A percentile compares a stretch with the other conserved stretches of the same genome.
phyloP scores from a whole-genome alignment of 148 eudicot genomes.

The Fagopyrum esculentum region DNA sequence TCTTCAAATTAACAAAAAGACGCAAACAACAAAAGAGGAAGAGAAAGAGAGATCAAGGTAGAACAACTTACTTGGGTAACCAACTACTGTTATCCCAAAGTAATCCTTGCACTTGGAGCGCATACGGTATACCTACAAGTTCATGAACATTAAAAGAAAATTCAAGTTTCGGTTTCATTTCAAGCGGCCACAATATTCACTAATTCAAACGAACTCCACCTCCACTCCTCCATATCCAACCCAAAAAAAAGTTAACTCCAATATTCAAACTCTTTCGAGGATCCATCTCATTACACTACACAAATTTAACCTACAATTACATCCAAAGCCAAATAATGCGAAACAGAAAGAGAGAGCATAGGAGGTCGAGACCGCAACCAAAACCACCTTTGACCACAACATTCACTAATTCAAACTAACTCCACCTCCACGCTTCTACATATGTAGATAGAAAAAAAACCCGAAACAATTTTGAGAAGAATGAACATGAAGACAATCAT shows the following conservation, averaged over 20 bases:
- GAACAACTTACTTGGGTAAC: conserved; percentile 67
- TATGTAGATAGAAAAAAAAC: too few species aligned
- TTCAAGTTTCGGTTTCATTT: background rate
- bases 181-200: background rate
- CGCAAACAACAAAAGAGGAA: too few species aligned
- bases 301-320: background rate
- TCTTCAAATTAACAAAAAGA: too few species aligned
- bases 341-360: conserved; percentile 11
- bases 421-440: too few species aligned
- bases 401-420: too few species aligned
- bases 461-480: too few species aligned
- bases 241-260: background rate
- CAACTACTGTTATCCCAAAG: conserved; percentile 96
- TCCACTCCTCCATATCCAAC: background rate
- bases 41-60: too few species aligned
- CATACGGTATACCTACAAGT: conserved; percentile 69
- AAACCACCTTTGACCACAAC: conserved; percentile 61
- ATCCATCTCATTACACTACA: background rate
- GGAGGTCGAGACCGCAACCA: conserved; percentile 94
- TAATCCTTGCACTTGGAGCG: conserved; percentile 71
- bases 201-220: background rate
- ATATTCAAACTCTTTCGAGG: background rate
- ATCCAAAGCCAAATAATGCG: background rate
- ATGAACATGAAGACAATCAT: too few species aligned
- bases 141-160: background rate